Conservation (phyloP, 345 rosid species). For the Citrus inodora region DNA sequence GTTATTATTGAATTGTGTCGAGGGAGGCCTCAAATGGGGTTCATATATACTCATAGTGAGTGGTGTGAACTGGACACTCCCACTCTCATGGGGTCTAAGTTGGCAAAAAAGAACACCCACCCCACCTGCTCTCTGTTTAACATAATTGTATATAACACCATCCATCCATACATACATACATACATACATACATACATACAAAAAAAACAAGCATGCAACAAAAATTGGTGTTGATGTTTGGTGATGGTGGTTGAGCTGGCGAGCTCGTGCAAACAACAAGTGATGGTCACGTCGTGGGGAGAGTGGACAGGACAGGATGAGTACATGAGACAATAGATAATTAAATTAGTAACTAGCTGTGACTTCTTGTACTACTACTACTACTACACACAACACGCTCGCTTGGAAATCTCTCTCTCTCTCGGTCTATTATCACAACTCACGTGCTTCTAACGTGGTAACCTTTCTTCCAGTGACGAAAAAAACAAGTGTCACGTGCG, state of each 20-base stretch:
- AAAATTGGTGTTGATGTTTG: no score
- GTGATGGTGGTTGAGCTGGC: conserved; percentile 25
- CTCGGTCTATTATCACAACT: not conserved
- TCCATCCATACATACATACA: not conserved
- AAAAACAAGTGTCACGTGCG: conserved; percentile 23
- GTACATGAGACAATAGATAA: not conserved
- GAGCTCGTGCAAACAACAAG: conserved; percentile 28
- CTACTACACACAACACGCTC: no score
- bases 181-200: not conserved
- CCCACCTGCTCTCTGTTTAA: not conserved
- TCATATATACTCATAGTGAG: not conserved
- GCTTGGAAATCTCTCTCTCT: not conserved
- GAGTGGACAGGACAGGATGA: not conserved
- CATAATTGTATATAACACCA: not conserved
- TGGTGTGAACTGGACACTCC: conserved; percentile 31
- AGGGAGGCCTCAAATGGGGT: conserved; percentile 9
- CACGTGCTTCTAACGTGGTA: conserved; percentile 25
- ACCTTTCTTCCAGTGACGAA: not conserved
- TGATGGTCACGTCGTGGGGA: conserved; percentile 32
- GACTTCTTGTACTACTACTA: no score
- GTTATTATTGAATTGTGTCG: no score
- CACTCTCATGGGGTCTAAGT: conserved; percentile 11
- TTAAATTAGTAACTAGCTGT: no score
- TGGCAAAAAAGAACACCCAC: conserved; percentile 19
- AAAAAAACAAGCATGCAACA: not conserved